Conservation (phyloP, 1,284 basidiomycete genomes). For the Trametes polyzona region DNA sequence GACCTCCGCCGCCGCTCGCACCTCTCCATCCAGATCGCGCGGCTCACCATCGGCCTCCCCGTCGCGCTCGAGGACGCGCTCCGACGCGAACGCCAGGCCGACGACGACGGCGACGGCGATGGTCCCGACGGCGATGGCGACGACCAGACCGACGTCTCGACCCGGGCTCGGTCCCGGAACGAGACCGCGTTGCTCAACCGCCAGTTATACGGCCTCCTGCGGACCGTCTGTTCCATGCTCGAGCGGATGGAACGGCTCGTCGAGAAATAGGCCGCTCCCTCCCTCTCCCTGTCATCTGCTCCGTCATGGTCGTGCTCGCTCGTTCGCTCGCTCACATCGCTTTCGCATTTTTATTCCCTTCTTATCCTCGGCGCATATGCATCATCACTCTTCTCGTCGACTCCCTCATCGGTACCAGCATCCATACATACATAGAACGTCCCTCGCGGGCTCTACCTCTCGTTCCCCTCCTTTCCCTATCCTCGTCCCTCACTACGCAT, state of each 20-base stretch:
- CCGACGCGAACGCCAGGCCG: slow-evolving; percentile 35
- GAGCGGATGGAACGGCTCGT: slow-evolving; percentile 69
- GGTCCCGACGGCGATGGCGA: slow-evolving; percentile 16
- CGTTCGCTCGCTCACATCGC: not conserved
- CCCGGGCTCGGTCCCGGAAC: not conserved
- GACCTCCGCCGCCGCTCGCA: slow-evolving; percentile 79
- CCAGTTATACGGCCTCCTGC: slow-evolving; percentile 58
- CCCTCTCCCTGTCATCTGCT: not conserved
- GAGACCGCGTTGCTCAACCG: slow-evolving; percentile 53
- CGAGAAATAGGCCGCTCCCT: slow-evolving; percentile 9
- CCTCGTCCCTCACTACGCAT: not conserved
- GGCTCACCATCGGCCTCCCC: slow-evolving; percentile 80
- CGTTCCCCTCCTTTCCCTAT: not conserved
- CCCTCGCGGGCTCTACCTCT: too few relatives aligned
- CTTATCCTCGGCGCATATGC: not conserved
- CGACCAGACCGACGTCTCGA: not conserved
- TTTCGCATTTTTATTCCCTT: not conserved
- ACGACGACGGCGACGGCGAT: slow-evolving; percentile 22
- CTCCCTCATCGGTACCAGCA: not conserved
- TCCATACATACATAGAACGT: not conserved
- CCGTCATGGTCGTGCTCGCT: not conserved
- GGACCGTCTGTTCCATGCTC: slow-evolving; percentile 60
- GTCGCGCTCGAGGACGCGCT: slow-evolving; percentile 78
- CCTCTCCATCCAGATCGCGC: slow-evolving; percentile 76
- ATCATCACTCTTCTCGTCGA: not conserved